These are phyloP conservation scores for Irpex lacteus DNA, from an alignment of 1,284 basidiomycete genomes.

Conservation along the genomic window DNA sequence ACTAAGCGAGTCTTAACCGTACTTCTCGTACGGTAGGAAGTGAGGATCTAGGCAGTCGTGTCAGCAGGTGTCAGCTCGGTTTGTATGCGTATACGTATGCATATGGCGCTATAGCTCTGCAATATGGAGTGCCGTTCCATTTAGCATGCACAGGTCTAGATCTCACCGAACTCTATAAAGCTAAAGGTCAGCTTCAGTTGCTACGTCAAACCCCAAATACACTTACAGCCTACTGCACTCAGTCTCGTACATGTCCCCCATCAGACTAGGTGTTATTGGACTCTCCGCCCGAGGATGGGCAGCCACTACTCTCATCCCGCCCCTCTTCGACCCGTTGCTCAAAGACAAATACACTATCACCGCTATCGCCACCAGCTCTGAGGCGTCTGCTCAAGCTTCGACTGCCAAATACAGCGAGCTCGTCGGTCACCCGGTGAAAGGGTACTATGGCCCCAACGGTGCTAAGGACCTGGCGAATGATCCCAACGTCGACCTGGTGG, in stretches of 20 bases:
- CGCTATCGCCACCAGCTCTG: conserved; percentile 28
- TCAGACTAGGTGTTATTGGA: conserved; percentile 31
- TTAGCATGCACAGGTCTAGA: no score
- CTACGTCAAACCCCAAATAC: no score
- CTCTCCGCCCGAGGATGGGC: conserved; percentile 33
- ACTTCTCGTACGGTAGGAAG: no score
- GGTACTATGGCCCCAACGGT: conserved; percentile 25
- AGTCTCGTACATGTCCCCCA: conserved; percentile 1
- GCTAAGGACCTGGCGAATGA: conserved; percentile 25
- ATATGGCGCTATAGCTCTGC: no score
- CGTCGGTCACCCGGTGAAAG: conserved; percentile 20
- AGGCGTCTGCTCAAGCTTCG: conserved; percentile 23
- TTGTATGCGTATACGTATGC: no score
- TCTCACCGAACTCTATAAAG: no score
- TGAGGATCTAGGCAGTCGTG: no score
- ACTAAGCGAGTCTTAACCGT: no score
- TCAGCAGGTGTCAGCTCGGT: no score
- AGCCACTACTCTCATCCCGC: conserved; percentile 20
- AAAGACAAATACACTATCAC: conserved; percentile 21
- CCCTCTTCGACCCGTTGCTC: conserved; percentile 17
- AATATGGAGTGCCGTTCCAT: no score
- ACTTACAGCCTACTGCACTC: no score
- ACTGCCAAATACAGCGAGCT: conserved; percentile 23
- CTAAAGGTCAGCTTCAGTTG: no score
- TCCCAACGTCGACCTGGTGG: conserved; percentile 33